Percentiles rank a stretch among this genome's conserved stretches.
phyloP scores from a whole-genome alignment of 1,284 basidiomycete species.

The Vanrija sp. region DNA sequence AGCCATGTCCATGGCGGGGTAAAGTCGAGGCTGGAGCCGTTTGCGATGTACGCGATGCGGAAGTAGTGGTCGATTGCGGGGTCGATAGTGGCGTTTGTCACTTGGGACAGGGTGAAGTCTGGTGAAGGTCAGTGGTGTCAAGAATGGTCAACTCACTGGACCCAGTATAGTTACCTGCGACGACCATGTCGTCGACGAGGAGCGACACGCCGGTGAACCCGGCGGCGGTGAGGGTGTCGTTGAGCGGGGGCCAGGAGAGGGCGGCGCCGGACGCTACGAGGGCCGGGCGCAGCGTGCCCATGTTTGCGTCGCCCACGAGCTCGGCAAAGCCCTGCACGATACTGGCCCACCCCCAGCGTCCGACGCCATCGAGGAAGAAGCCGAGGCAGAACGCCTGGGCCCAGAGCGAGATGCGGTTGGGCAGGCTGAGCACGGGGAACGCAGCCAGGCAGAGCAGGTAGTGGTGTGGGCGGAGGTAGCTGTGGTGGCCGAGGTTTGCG shows the following conservation, averaged over 20 bases:
- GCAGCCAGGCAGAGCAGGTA: slow-evolving; percentile 35
- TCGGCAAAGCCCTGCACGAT: slow-evolving; percentile 29
- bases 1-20: slow-evolving; percentile 20
- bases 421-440: slow-evolving; percentile 37
- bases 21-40: slow-evolving; percentile 31
- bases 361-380: slow-evolving; percentile 42
- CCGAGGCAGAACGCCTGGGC: slow-evolving; percentile 39
- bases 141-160: slow-evolving; percentile 12
- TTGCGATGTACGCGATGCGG: slow-evolving; percentile 28
- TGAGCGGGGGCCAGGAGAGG: slow-evolving; percentile 18
- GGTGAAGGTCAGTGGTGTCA: not conserved
- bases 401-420: slow-evolving; percentile 37
- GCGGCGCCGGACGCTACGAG: not conserved
- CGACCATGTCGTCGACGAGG: slow-evolving; percentile 31
- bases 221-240: slow-evolving; percentile 6
- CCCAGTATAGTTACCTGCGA: slow-evolving; percentile 10
- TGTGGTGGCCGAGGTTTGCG: slow-evolving; percentile 28
- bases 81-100: slow-evolving; percentile 5
- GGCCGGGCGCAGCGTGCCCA: not conserved
- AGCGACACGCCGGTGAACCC: slow-evolving; percentile 24
- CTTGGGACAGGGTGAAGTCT: slow-evolving; percentile 10
- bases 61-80: slow-evolving; percentile 29
- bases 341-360: slow-evolving; percentile 43
- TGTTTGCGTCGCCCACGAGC: slow-evolving; percentile 27
- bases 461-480: slow-evolving; percentile 40